Percentiles rank a stretch among this genome's conserved stretches.
phyloP scores from a whole-genome alignment of 805 yeast species.

The Pichia eremophila region DNA sequence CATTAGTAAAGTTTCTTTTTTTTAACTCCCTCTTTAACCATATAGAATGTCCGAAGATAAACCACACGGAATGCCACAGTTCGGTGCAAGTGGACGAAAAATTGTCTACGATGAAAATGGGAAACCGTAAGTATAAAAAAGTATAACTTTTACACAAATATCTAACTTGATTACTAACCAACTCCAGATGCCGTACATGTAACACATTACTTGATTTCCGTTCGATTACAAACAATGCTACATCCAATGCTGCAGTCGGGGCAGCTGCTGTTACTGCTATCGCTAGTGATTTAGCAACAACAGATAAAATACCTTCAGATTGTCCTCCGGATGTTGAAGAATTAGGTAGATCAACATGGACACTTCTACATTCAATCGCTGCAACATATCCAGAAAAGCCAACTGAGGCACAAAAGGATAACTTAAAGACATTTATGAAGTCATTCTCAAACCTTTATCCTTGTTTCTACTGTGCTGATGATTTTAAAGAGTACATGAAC shows the following conservation, averaged over 20 bases:
- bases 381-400: conserved; percentile 80
- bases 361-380: conserved; percentile 80
- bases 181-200: conserved; percentile 68
- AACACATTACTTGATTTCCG: conserved; percentile 75
- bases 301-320: conserved; percentile 32
- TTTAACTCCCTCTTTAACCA: background rate
- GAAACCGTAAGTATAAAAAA: conserved; percentile 63
- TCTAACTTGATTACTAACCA: background rate
- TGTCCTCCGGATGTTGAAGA: conserved; percentile 83
- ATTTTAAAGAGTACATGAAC: conserved; percentile 56
- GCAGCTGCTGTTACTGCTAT: conserved; percentile 7
- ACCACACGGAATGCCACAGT: conserved; percentile 28
- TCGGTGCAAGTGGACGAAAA: conserved; percentile 55
- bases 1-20: background rate
- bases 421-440: conserved; percentile 58
- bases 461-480: conserved; percentile 88
- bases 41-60: background rate
- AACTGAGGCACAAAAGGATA: conserved; percentile 48
- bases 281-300: conserved; percentile 10
- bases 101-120: conserved; percentile 82
- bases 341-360: conserved; percentile 87
- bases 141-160: background rate
- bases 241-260: conserved; percentile 11
- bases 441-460: conserved; percentile 80
- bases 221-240: conserved; percentile 33